These are phyloP conservation scores for Hevea brasiliensis DNA, from an alignment of 345 rosid genomes.

Conservation along the genomic window DNA sequence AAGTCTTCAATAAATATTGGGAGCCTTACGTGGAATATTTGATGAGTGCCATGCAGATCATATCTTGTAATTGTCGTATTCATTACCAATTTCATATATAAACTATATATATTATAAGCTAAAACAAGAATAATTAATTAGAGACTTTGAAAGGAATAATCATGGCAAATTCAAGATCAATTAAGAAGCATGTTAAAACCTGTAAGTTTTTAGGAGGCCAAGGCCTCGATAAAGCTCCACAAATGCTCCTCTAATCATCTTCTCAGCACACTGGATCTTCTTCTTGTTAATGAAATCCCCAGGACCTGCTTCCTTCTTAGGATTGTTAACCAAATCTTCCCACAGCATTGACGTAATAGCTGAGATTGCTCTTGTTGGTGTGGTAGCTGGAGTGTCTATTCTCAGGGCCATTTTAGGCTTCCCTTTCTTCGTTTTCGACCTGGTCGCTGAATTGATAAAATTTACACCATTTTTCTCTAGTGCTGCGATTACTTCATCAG, in stretches of 20 bases:
- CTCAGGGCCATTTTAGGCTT: constrained; percentile 76
- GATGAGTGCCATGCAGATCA: no score
- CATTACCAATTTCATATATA: no score
- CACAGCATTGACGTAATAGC: constrained; percentile 68
- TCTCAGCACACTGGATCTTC: constrained; percentile 84
- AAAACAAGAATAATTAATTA: not conserved
- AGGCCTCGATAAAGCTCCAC: constrained; percentile 89
- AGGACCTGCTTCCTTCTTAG: constrained; percentile 46
- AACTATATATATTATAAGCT: not conserved
- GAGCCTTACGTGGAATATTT: no score
- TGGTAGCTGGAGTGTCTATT: constrained; percentile 67
- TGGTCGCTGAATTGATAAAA: constrained; percentile 62
- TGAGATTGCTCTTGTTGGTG: constrained; percentile 56
- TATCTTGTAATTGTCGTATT: no score
- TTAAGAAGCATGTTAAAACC: constrained; percentile 32
- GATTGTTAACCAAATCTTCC: constrained; percentile 89
- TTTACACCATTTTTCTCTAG: constrained; percentile 74
- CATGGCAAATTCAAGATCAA: not conserved
- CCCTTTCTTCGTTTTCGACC: constrained; percentile 66
- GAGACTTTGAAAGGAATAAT: no score
- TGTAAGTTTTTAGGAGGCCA: constrained; percentile 68
- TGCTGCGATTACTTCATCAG: constrained; percentile 67
- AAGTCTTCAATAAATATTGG: no score
- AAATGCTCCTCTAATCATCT: constrained; percentile 80
- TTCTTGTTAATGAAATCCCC: constrained; percentile 61